phyloP scores from a whole-genome alignment of 208 protist species.

The Angomonas ambiguus region DNA sequence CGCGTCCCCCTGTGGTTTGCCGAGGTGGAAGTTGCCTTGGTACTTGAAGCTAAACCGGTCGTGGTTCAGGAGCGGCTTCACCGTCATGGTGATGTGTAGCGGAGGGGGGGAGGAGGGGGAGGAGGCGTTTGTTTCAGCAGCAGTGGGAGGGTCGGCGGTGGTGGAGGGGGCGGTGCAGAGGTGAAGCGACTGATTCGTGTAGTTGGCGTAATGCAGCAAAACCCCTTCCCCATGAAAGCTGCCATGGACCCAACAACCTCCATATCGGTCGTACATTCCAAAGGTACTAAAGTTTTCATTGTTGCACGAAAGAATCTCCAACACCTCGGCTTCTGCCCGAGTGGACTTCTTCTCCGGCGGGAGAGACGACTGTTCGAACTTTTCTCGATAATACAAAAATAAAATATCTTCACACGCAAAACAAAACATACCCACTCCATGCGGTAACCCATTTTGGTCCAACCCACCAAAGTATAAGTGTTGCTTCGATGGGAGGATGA shows the following conservation, averaged over 20 bases:
- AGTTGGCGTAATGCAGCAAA: constrained; percentile 22
- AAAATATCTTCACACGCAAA: constrained; percentile 35
- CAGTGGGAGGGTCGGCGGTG: not conserved
- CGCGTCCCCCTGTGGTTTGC: constrained; percentile 38
- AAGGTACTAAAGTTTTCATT: constrained; percentile 20
- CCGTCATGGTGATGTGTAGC: not conserved
- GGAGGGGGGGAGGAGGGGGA: not conserved
- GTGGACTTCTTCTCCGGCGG: not conserved
- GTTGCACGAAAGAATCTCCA: constrained; percentile 3
- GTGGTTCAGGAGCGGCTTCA: not conserved
- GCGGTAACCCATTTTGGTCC: constrained; percentile 36
- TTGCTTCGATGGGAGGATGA: constrained; percentile 38
- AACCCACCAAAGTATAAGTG: constrained; percentile 72
- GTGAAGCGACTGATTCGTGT: not conserved
- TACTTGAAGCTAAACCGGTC: constrained; percentile 56
- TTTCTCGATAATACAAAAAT: not conserved
- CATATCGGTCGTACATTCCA: constrained; percentile 72
- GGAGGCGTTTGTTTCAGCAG: not conserved
- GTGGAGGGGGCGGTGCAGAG: not conserved
- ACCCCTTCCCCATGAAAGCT: constrained; percentile 73
- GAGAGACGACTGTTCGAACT: not conserved
- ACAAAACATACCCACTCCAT: constrained; percentile 66
- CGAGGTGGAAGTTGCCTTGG: constrained; percentile 50
- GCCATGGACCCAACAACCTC: constrained; percentile 59
- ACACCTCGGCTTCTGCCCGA: not conserved